Conservation (phyloP, 805 yeast species). For the Maudiozyma serrabonitensis region DNA sequence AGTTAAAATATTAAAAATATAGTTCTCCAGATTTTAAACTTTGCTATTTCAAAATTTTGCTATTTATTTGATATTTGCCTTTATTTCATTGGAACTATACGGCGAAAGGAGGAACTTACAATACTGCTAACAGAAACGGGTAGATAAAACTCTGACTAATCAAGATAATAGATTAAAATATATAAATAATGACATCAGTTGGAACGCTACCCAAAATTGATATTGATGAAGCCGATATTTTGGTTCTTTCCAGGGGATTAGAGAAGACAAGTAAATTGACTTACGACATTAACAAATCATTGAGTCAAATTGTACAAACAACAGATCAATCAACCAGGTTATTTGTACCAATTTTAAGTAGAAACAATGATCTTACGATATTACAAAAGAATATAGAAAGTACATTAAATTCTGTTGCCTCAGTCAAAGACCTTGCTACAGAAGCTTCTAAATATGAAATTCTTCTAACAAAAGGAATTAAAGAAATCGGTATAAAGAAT, state of each 20-base stretch:
- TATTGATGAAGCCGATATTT: conserved; percentile 73
- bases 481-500: conserved; percentile 26
- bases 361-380: conserved; percentile 46
- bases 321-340: conserved; percentile 31
- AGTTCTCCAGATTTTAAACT: too few relatives aligned
- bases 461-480: conserved; percentile 27
- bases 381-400: conserved; percentile 50
- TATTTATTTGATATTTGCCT: too few relatives aligned
- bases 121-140: too few relatives aligned
- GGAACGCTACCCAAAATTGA: conserved; percentile 32
- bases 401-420: conserved; percentile 38
- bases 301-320: conserved; percentile 36
- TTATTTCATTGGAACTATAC: too few relatives aligned
- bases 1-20: too few relatives aligned
- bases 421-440: conserved; percentile 41
- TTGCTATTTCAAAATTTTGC: too few relatives aligned
- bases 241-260: conserved; percentile 69
- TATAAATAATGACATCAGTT: background rate
- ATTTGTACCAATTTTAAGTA: conserved; percentile 62
- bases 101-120: too few relatives aligned
- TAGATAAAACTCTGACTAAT: too few relatives aligned
- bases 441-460: conserved; percentile 36
- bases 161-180: background rate
- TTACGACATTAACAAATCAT: conserved; percentile 42
- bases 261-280: conserved; percentile 49